Evolutionary conservation across 106 monocot species (phyloP).

Genomic region (Platanthera zijinensis): DNA sequence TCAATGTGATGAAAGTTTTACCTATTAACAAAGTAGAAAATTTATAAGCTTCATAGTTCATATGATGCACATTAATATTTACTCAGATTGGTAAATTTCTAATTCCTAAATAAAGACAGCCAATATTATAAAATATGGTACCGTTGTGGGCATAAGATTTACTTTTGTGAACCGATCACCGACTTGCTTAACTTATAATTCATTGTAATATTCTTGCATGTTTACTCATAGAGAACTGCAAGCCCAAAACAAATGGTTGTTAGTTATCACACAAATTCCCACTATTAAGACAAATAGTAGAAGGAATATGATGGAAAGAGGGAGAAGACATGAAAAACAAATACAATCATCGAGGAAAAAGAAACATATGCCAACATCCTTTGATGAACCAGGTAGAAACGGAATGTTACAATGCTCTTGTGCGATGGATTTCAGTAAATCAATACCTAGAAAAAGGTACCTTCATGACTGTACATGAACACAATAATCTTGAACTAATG

Average conservation of each 20-base stretch:
- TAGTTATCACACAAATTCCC: not conserved
- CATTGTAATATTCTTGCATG: not conserved
- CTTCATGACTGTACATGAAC: not conserved
- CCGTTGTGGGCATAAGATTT: not conserved
- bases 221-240: not conserved
- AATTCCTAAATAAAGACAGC: not conserved
- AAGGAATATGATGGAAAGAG: not conserved
- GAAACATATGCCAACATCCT: constrained; percentile 3
- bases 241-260: not conserved
- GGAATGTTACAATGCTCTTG: not conserved
- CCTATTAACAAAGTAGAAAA: not conserved
- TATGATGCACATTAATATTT: not conserved
- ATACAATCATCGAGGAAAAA: not conserved
- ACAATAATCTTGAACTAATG: not conserved
- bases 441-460: not conserved
- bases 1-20: too few relatives aligned
- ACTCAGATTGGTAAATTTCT: not conserved
- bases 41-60: not conserved
- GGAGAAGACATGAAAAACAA: not conserved
- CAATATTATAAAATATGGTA: not conserved
- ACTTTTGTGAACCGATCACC: not conserved
- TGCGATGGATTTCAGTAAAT: not conserved
- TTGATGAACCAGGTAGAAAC: not conserved
- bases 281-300: not conserved
- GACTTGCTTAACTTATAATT: not conserved